Evolutionary conservation across 2,329 filamentous ascomycete genomes (phyloP), one percentile per base, ranked within the genome.

Genomic region (Diaporthe ampelina): DNA sequence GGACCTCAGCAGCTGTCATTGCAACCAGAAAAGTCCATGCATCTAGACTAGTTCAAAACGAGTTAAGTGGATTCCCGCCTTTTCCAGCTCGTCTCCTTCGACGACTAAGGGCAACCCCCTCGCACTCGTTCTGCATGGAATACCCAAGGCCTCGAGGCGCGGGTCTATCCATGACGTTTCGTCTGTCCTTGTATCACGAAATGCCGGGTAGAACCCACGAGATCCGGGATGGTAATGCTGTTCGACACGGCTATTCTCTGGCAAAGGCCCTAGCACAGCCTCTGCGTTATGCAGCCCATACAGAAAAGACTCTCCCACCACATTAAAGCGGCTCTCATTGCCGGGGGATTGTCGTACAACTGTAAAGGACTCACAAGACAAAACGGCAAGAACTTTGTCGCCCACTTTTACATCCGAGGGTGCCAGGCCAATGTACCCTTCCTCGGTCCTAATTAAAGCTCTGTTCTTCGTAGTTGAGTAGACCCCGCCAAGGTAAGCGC

Each of bases 101-200:
- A 54, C 4, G 0, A 1, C 1, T 7, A 1, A 3, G 1, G 48
- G 29, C 21, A 37, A 0, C 0, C 43, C 32, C 4, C 26, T 2
- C 7, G 2, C 17, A 7, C 6, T 11, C 11, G 37, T 15, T 24
- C 26, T 4, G 35, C 1, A 4, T 26, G 32, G 32, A 15, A 68
- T 29, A 0, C 65, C 65, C 13, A 68, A 32, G 5, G 65, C 65
- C 7, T 40, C 32, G 0, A 43, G 17, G 8, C 65, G 65, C 1
- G 65, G 65, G 9, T 68, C 65, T 21, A 52, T 40, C 17, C 0
- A 15, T 15, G 48, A 68, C 2, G 26, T 13, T 13, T 8, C 32
- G 29, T 11, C 48, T 24, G 32, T 56, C 9, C 37, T 26, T n/a
- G 52, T 26, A 56, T 68, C 52, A n/a, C 32, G 48, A 68, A 56